Evolutionary conservation across 2,329 filamentous ascomycete genomes (phyloP), one percentile per base, ranked within the genome.

Genomic region (Fusarium phyllophilum): DNA sequence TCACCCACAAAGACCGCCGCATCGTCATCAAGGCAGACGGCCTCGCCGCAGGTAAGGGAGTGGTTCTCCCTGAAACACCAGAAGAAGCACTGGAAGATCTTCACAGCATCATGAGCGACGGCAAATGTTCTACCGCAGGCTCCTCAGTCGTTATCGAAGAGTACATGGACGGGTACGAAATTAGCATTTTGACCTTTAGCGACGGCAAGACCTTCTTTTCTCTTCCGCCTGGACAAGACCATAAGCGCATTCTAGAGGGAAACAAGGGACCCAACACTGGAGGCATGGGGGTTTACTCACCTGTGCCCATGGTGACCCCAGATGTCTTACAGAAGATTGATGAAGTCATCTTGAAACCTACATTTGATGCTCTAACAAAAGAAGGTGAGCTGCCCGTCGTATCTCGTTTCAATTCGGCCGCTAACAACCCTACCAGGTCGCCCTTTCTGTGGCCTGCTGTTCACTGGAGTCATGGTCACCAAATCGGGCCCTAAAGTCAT

Each of bases 381-480:
- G 89, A 92, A 79, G 88, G 86, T 83, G 42, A 44, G 71, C 34
- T 29, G 11, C 20, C 3, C 8, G 2, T 20, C 8, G 18, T 15
- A 11, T 13, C 18, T 42, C 5, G 15, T 11, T 74, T 51, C 36
- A 6, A 13, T 7, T n/a, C 9, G 4, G 9, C 14, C 9, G 10
- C 51, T 60, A 17, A 72, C 8, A 18, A 11, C 20, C 18, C 36
- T 2, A 22, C 3, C 24, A 78, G 73, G 76, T 1, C 58, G 69
- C 3, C 89, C 88, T 17, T 92, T 93, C 80, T 84, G 87, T 46
- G 92, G 93, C 59, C 88, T 93, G 36, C 86, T 95, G 13, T 95
- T 95, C 82, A 95, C 93, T 3, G 95, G 94, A 12, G 83, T 97
- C 38, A 97, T 97, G 94, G 91, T 97, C 83, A 95, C 93, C 22